These are phyloP conservation scores for Myochromella boudieri DNA, from an alignment of 768 basidiomycete species.

Conservation along the genomic window DNA sequence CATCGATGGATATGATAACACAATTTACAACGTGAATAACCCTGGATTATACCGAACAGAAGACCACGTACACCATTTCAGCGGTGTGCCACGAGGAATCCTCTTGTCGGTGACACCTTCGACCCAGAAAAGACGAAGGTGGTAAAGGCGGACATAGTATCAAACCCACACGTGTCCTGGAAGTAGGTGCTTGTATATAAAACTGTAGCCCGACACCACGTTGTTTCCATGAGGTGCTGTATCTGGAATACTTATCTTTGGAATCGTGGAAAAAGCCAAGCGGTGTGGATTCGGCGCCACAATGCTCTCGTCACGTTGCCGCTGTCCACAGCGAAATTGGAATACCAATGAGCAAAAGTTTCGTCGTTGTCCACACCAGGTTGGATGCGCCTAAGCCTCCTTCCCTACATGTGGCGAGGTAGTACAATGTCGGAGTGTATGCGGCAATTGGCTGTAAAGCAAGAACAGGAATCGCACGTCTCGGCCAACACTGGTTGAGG, in stretches of 20 bases:
- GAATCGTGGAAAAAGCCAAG: too few species aligned
- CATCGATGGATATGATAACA: too few species aligned
- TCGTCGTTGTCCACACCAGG: too few species aligned
- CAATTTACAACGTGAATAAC: too few species aligned
- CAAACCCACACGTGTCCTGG: conserved; percentile 6
- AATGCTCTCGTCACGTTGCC: conserved; percentile 2
- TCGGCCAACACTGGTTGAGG: neutral
- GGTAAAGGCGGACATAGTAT: conserved; percentile 3
- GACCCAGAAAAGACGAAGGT: conserved; percentile 2
- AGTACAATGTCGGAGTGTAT: neutral
- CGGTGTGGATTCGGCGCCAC: conserved; percentile 9
- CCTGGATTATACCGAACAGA: neutral
- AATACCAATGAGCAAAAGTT: neutral
- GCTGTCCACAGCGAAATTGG: conserved; percentile 2
- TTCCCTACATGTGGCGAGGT: too few species aligned
- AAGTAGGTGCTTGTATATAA: conserved; percentile 4
- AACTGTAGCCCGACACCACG: conserved; percentile 5
- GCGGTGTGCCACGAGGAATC: conserved; percentile 4
- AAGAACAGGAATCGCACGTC: neutral
- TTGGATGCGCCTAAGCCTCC: too few species aligned
- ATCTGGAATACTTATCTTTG: conserved; percentile 12
- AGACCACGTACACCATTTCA: neutral
- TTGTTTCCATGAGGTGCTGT: conserved; percentile 10
- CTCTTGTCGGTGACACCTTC: conserved; percentile 6
- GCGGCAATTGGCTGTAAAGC: neutral